phyloP scores from a whole-genome alignment of 768 basidiomycete genomes.

The Agrocybe pediades region DNA sequence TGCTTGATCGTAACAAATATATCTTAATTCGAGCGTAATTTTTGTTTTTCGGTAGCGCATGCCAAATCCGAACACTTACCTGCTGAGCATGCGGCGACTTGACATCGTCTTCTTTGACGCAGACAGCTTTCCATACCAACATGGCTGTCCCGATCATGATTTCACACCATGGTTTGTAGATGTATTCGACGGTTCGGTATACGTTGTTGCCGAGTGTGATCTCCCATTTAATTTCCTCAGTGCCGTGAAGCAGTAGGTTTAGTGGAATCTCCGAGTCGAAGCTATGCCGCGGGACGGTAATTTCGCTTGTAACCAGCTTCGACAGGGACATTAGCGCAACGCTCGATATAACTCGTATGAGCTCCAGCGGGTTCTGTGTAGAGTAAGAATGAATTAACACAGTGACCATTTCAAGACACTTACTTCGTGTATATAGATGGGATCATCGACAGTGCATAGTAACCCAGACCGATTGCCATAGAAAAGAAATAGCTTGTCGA shows the following conservation, averaged over 20 bases:
- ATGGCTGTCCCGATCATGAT: background rate
- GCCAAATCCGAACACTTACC: no score
- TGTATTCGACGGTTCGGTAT: background rate
- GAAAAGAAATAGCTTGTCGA: background rate
- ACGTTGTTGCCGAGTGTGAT: no score
- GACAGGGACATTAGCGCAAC: background rate
- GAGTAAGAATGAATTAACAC: background rate
- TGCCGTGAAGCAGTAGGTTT: background rate
- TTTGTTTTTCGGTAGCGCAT: no score
- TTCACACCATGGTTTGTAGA: background rate
- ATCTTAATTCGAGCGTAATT: no score
- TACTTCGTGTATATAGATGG: background rate
- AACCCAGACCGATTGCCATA: background rate
- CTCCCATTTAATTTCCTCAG: no score
- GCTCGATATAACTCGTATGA: background rate
- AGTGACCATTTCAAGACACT: background rate
- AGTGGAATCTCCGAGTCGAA: background rate
- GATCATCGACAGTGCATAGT: background rate
- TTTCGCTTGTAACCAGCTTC: background rate
- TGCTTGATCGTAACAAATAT: no score
- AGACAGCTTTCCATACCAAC: background rate
- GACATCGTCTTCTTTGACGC: no score
- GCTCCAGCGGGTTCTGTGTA: background rate
- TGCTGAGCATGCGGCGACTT: no score
- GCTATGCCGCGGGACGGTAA: background rate